A percentile compares a stretch with the other conserved stretches of the same genome.
These are phyloP conservation scores for Chloranthus sessilifolius DNA, from an alignment of 164 flowering plant species.

Conservation along the genomic window DNA sequence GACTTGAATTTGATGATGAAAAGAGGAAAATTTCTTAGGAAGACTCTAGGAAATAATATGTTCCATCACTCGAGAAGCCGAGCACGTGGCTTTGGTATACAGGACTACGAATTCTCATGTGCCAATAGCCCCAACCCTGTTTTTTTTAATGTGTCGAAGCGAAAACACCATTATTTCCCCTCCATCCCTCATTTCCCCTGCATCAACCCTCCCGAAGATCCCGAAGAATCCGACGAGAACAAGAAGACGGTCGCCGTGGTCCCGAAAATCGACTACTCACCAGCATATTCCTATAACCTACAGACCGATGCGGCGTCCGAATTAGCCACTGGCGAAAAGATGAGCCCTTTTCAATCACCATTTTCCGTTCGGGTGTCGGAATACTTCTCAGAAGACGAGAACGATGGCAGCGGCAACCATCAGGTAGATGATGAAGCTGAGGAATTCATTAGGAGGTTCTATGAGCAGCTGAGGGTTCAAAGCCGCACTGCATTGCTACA, in stretches of 20 bases:
- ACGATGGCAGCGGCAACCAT: constrained; percentile 7
- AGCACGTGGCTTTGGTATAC: constrained; percentile 28
- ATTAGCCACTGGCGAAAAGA: constrained; percentile 21
- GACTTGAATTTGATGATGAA: constrained; percentile 50
- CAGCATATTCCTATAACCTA: constrained; percentile 28
- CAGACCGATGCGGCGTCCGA: constrained; percentile 12
- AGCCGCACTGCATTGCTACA: constrained; percentile 36
- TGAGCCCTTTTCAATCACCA: constrained; percentile 32
- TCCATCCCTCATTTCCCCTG: constrained; percentile 48
- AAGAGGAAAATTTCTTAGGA: constrained; percentile 39
- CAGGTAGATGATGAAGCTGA: constrained; percentile 48
- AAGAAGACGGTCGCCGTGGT: constrained; percentile 19
- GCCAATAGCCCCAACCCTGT: constrained; percentile 53
- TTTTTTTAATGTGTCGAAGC: constrained; percentile 41
- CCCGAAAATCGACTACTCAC: constrained; percentile 29
- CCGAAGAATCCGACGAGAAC: constrained; percentile 14
- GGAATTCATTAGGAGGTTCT: constrained; percentile 49
- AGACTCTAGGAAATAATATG: constrained; percentile 26
- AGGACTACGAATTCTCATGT: constrained; percentile 56
- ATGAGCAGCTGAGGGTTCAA: constrained; percentile 46
- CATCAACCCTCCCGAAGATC: constrained; percentile 27
- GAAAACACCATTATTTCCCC: constrained; percentile 32
- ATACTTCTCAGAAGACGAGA: constrained; percentile 36
- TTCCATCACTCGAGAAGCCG: constrained; percentile 22
- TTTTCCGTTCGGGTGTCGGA: constrained; percentile 30